These are phyloP conservation scores for Mercurialis annua DNA, from an alignment of 345 rosid species.

Conservation along the genomic window DNA sequence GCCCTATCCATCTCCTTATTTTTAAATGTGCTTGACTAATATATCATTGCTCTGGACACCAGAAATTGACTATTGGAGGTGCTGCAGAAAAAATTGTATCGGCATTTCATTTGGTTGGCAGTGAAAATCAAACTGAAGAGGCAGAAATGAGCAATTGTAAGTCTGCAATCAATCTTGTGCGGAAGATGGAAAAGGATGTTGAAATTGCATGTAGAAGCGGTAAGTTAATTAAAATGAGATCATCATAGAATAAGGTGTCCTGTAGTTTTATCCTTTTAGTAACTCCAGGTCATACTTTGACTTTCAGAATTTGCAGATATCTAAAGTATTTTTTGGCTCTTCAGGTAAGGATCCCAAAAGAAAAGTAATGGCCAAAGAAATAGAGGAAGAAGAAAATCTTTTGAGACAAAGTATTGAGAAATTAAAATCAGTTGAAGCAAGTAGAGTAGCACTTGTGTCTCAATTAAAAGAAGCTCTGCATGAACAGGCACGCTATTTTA, in stretches of 20 bases:
- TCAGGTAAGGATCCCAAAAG: slow-evolving; percentile 64
- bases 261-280: neutral
- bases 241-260: neutral
- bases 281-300: slow-evolving; percentile 7
- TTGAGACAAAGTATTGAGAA: slow-evolving; percentile 76
- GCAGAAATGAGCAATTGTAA: slow-evolving; percentile 78
- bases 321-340: slow-evolving; percentile 19
- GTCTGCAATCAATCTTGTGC: slow-evolving; percentile 59
- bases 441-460: slow-evolving; percentile 66
- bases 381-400: slow-evolving; percentile 69
- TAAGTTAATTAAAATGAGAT: slow-evolving; percentile 24
- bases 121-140: slow-evolving; percentile 76
- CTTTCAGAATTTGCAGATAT: slow-evolving; percentile 12
- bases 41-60: slow-evolving; percentile 12
- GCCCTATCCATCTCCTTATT: neutral
- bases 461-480: slow-evolving; percentile 78
- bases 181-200: slow-evolving; percentile 83
- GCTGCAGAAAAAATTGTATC: slow-evolving; percentile 87
- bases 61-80: slow-evolving; percentile 79
- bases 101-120: slow-evolving; percentile 67
- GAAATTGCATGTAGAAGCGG: slow-evolving; percentile 57
- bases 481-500: slow-evolving; percentile 52
- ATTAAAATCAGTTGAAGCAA: slow-evolving; percentile 71
- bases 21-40: slow-evolving; percentile 9
- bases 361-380: slow-evolving; percentile 54